Evolutionary conservation across 2,329 filamentous ascomycete species (phyloP).

Genomic region (Monilinia aucupariae): DNA sequence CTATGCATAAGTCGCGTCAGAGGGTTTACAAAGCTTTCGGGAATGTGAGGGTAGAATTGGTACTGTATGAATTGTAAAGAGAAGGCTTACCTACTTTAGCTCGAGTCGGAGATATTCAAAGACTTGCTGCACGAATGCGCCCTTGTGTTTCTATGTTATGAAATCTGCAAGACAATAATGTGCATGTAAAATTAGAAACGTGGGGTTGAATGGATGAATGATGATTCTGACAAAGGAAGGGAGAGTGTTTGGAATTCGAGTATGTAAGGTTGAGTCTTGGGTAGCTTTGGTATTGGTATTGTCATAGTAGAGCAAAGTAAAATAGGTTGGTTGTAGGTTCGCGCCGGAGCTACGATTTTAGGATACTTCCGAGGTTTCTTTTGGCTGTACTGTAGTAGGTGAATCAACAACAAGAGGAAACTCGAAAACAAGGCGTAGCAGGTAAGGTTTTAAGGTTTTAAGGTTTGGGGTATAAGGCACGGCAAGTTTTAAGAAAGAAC

Average conservation of each 20-base stretch:
- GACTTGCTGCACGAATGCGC: conserved; percentile 16
- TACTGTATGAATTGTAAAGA: conserved; percentile 10
- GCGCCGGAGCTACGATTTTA: background rate
- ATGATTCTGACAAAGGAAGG: background rate
- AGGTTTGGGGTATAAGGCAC: background rate
- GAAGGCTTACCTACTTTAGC: conserved; percentile 17
- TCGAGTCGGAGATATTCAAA: conserved; percentile 16
- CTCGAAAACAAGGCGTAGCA: background rate
- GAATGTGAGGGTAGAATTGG: conserved; percentile 7
- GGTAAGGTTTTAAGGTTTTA: background rate
- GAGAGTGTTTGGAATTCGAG: background rate
- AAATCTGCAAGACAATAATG: conserved; percentile 16
- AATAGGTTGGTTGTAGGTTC: background rate
- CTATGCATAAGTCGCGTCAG: conserved; percentile 20
- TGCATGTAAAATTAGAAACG: conserved; percentile 12
- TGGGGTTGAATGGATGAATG: conserved; percentile 15
- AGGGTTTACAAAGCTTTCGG: conserved; percentile 14
- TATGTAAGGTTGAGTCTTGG: background rate
- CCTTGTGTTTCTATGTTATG: conserved; percentile 17
- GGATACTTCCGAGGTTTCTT: conserved; percentile 2
- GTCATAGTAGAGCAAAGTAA: no score
- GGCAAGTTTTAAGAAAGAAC: background rate
- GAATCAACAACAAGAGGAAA: background rate
- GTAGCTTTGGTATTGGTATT: no score
- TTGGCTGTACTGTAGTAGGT: background rate